Evolutionary conservation across 2,329 filamentous ascomycete genomes (phyloP).

Genomic region (Ascochyta fabae): DNA sequence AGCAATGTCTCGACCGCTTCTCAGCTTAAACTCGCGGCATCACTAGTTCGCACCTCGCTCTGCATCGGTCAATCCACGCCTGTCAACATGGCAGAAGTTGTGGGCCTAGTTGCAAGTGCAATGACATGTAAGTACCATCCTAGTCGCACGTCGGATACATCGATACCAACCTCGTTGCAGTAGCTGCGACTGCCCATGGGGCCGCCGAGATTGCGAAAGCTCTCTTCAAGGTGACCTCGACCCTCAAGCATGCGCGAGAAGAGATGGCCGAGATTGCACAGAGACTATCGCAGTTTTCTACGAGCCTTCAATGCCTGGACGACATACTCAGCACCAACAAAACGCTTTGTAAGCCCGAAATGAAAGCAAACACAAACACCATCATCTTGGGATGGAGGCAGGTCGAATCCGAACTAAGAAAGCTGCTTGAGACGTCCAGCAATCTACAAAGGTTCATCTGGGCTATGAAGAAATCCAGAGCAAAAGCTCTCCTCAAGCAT

Average conservation of each 20-base stretch:
- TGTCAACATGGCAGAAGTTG: not conserved
- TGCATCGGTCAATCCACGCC: not conserved
- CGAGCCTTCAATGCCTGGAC: not conserved
- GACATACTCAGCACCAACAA: not conserved
- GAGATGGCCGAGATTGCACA: not conserved
- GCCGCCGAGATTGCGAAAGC: not conserved
- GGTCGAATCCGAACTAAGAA: not conserved
- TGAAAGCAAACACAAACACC: not conserved
- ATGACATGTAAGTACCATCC: not conserved
- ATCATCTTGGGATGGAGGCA: not conserved
- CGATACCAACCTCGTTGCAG: not conserved
- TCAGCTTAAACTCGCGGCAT: not conserved
- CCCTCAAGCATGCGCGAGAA: not conserved
- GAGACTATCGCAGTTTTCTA: not conserved
- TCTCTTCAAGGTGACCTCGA: not conserved
- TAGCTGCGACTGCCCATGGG: conserved; percentile 1
- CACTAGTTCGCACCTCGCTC: not conserved
- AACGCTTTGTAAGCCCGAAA: not conserved
- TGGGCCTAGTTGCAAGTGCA: conserved; percentile 1
- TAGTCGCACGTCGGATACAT: too few relatives aligned
- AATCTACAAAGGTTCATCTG: not conserved
- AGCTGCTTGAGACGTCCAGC: not conserved
- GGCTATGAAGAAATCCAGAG: not conserved
- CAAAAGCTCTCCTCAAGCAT: not conserved
- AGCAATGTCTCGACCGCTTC: not conserved